Base-by-base conservation (phyloP, 495 filamentous ascomycete species). In the Penicilliopsis zonata region DNA sequence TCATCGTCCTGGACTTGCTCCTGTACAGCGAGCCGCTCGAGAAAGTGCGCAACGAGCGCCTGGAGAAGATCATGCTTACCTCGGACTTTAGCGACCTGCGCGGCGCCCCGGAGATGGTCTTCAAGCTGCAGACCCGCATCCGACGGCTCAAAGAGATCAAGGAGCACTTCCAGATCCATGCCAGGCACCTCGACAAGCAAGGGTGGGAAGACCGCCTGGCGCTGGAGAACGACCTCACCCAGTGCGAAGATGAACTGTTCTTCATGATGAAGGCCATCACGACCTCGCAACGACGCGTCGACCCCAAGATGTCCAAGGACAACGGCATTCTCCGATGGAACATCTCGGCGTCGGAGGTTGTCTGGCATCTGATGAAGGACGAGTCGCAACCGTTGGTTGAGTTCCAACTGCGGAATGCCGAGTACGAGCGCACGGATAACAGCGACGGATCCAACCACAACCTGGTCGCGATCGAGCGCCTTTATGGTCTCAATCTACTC, bases 211-310 rank as follows among this genome's bases (percentile, higher is more conserved):
- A 94, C 50, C 74, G 86, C 19, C 59, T 94, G 40, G 50, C 74
- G 5, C 70, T 99, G 15, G 90, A 96, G 45, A 77, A 82, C 25
- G 90, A 99, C 47, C 63, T 99, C 33, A 70, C 82, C 12, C 74
- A 70, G 30, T 95, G 82, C 47, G 92, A 96, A 48, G 92, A 99
- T 47, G 92, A 99, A 56, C 59, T 99, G 20, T 99, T 99, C 64
- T 99, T 99, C 62, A 80, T 96, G 70, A 95, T 96, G 92, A 95
- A 99, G 44, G 90, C 90, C 13, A 96, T 99, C 54, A 99, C 88
- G 1, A 88, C 87, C 2, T 86, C 86, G 6, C 90, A 99, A 49
- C 63, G 86, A 35, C 88, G 86, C 47, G 74, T 74, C 28, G 86
- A 83, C 29, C 69, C 72, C 5, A 54, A 52, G 16, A 56, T 74